Evolutionary conservation across 176 grass and related monocot genomes (phyloP).

Genomic region (Oryza meyeriana): DNA sequence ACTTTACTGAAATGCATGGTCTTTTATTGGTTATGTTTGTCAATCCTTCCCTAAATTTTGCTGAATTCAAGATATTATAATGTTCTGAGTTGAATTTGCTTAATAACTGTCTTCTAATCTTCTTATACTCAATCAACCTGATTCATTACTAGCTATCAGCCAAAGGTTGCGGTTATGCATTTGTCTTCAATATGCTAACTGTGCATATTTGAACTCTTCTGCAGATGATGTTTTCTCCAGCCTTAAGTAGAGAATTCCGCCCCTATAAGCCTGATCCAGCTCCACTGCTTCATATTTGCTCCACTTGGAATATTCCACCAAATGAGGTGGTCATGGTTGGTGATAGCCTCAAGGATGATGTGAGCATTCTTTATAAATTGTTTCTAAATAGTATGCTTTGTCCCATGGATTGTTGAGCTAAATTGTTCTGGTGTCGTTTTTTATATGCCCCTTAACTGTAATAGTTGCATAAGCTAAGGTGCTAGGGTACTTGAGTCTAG

Average conservation of each 20-base stretch:
- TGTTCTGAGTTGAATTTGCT: background rate
- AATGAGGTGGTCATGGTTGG: conserved; percentile 90
- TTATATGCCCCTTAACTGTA: background rate
- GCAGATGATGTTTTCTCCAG: conserved; percentile 69
- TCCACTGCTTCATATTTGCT: conserved; percentile 88
- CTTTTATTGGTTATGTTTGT: no score
- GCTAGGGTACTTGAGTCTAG: background rate
- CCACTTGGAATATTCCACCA: conserved; percentile 75
- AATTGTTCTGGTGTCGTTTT: background rate
- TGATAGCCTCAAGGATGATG: conserved; percentile 93
- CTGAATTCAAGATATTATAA: background rate
- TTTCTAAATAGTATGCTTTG: background rate
- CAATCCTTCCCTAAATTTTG: no score
- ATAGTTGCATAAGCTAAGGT: background rate
- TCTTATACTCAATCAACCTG: background rate
- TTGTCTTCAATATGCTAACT: background rate
- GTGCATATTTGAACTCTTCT: background rate
- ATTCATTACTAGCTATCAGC: background rate
- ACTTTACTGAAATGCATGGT: no score
- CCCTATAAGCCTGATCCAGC: conserved; percentile 94
- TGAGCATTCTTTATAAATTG: conserved; percentile 43
- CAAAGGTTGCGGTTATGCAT: background rate
- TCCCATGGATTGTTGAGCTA: background rate
- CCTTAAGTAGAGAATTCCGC: conserved; percentile 90
- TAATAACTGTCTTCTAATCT: background rate